A percentile compares a stretch with the other conserved stretches of the same genome.
Evolutionary conservation across 768 basidiomycete species (phyloP).

Genomic region (Cystoderma amianthinum): DNA sequence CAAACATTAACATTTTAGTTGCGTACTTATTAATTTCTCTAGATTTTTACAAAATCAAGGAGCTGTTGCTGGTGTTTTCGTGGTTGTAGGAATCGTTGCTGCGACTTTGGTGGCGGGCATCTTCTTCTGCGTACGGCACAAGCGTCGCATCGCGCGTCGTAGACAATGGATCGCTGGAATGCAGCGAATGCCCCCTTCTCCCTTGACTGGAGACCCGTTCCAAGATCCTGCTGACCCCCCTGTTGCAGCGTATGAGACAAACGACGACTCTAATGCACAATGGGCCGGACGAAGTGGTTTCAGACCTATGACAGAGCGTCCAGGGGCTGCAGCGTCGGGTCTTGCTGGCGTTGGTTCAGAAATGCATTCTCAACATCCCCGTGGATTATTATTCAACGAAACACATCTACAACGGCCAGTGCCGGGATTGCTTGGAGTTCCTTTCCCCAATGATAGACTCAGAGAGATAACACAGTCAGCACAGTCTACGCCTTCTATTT

Average conservation of each 20-base stretch:
- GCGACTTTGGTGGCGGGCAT: constrained; percentile 37
- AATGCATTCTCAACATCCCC: too few species aligned
- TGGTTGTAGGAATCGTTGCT: constrained; percentile 53
- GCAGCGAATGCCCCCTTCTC: constrained; percentile 22
- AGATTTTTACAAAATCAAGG: constrained; percentile 65
- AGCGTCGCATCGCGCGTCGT: constrained; percentile 28
- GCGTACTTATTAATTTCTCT: background rate
- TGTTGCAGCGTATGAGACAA: background rate
- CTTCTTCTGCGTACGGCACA: constrained; percentile 35
- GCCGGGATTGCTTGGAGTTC: background rate
- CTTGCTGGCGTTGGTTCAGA: background rate
- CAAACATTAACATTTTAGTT: too few species aligned
- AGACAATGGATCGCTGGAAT: constrained; percentile 28
- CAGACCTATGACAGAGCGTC: background rate
- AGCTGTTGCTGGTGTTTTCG: constrained; percentile 70
- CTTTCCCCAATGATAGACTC: background rate
- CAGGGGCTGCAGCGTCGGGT: background rate
- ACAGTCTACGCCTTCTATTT: constrained; percentile 44
- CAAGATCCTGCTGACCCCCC: constrained; percentile 16
- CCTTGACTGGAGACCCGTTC: constrained; percentile 26
- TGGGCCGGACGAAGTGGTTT: background rate
- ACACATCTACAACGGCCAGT: background rate
- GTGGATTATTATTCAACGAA: constrained; percentile 3
- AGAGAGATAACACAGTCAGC: constrained; percentile 7
- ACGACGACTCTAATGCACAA: background rate